Evolutionary conservation across 805 yeast genomes (phyloP).

Genomic region (Torulaspora maleeae): DNA sequence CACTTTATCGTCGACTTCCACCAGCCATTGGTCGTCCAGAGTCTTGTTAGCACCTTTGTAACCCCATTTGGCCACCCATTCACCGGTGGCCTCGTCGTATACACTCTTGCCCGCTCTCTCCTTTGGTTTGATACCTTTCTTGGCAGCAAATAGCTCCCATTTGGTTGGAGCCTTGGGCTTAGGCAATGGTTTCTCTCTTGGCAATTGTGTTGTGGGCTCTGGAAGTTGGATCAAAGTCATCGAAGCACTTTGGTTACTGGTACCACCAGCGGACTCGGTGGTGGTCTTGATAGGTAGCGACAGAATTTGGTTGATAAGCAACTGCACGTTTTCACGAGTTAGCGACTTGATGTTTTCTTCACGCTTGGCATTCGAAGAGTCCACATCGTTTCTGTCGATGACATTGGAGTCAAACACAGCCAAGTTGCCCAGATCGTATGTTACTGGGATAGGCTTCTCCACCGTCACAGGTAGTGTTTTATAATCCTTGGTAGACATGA

Average conservation of each 20-base stretch:
- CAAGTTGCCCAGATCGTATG: conserved; percentile 84
- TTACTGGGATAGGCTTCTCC: conserved; percentile 84
- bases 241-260: conserved; percentile 54
- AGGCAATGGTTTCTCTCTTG: conserved; percentile 94
- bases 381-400: conserved; percentile 56
- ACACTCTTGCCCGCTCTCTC: conserved; percentile 85
- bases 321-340: conserved; percentile 90
- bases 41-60: conserved; percentile 88
- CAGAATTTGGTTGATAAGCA: conserved; percentile 82
- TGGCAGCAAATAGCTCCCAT: conserved; percentile 96
- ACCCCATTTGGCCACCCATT: conserved; percentile 99
- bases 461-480: conserved; percentile 65
- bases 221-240: conserved; percentile 84
- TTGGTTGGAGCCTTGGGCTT: conserved; percentile 87
- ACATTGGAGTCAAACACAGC: conserved; percentile 90
- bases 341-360: conserved; percentile 60
- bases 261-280: conserved; percentile 58
- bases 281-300: conserved; percentile 87
- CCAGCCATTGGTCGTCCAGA: conserved; percentile 88
- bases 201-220: conserved; percentile 71
- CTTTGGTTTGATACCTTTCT: conserved; percentile 89
- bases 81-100: conserved; percentile 81
- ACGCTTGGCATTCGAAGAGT: conserved; percentile 47
- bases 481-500: conserved; percentile 24
- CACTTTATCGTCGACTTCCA: conserved; percentile 79